A percentile compares a stretch with the other conserved stretches of the same genome.
Conservation (phyloP, 805 yeast genomes). For the Suhomyces xylopsoci region DNA sequence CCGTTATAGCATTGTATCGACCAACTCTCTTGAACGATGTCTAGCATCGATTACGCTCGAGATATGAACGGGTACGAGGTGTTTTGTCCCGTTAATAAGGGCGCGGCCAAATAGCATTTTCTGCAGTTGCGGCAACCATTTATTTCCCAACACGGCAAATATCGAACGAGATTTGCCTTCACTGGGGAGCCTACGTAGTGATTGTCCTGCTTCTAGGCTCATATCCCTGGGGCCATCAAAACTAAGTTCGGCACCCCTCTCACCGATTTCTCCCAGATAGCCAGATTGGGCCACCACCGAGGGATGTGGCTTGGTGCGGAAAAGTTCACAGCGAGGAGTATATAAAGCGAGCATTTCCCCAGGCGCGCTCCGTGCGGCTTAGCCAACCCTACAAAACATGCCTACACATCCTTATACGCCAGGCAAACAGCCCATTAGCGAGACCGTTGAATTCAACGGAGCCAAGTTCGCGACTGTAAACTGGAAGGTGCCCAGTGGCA, state of each 20-base stretch:
- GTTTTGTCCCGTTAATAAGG: background rate
- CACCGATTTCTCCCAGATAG: background rate
- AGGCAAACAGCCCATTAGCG: conserved; percentile 26
- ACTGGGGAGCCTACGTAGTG: background rate
- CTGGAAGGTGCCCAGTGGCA: conserved; percentile 37
- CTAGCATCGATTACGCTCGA: background rate
- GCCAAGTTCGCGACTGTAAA: conserved; percentile 40
- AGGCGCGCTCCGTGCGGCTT: background rate
- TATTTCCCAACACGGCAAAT: background rate
- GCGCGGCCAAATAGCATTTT: background rate
- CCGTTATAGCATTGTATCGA: background rate
- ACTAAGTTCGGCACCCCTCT: background rate
- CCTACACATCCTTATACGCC: conserved; percentile 34
- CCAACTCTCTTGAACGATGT: background rate
- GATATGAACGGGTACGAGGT: background rate
- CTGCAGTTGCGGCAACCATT: background rate
- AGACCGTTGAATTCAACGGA: conserved; percentile 32
- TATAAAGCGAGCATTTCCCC: background rate
- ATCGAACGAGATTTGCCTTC: background rate
- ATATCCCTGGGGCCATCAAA: background rate
- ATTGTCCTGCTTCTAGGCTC: background rate
- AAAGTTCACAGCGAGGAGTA: background rate
- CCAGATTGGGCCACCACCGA: background rate
- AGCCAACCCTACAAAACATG: background rate
- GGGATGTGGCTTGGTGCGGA: background rate